phyloP scores from a whole-genome alignment of 2,329 filamentous ascomycete species.

The Periconia macrospinosa region DNA sequence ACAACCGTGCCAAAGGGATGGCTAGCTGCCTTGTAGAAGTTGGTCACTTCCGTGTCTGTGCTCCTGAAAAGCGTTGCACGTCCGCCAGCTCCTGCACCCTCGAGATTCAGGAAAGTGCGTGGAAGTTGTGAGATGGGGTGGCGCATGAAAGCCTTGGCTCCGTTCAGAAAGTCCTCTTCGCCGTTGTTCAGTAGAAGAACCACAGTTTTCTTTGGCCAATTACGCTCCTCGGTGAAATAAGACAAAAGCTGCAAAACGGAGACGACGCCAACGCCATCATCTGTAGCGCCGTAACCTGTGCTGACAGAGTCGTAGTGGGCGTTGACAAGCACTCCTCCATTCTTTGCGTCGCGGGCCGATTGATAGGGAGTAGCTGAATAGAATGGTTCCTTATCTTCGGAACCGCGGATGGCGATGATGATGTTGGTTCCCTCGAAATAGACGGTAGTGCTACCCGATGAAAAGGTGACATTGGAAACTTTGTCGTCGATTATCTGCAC shows the following conservation, averaged over 20 bases:
- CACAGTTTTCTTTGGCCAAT: slow-evolving; percentile 77
- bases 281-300: slow-evolving; percentile 89
- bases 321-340: slow-evolving; percentile 85
- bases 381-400: slow-evolving; percentile 72
- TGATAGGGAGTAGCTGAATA: slow-evolving; percentile 59
- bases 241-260: slow-evolving; percentile 81
- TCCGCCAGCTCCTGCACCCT: slow-evolving; percentile 91
- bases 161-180: slow-evolving; percentile 90
- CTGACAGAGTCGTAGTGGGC: slow-evolving; percentile 95
- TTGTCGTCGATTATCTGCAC: slow-evolving; percentile 79
- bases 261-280: slow-evolving; percentile 90
- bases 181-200: slow-evolving; percentile 91
- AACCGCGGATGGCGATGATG: slow-evolving; percentile 86
- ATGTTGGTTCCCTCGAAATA: slow-evolving; percentile 96
- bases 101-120: slow-evolving; percentile 89
- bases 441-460: slow-evolving; percentile 55
- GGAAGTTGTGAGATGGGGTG: slow-evolving; percentile 79
- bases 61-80: slow-evolving; percentile 84
- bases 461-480: slow-evolving; percentile 75
- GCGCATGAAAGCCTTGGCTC: slow-evolving; percentile 80
- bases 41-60: slow-evolving; percentile 83
- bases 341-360: slow-evolving; percentile 46
- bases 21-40: slow-evolving; percentile 69
- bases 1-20: slow-evolving; percentile 85
- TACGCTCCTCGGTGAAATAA: slow-evolving; percentile 72